These are phyloP conservation scores for Brassica juncea DNA, from an alignment of 345 rosid species.

Conservation along the genomic window DNA sequence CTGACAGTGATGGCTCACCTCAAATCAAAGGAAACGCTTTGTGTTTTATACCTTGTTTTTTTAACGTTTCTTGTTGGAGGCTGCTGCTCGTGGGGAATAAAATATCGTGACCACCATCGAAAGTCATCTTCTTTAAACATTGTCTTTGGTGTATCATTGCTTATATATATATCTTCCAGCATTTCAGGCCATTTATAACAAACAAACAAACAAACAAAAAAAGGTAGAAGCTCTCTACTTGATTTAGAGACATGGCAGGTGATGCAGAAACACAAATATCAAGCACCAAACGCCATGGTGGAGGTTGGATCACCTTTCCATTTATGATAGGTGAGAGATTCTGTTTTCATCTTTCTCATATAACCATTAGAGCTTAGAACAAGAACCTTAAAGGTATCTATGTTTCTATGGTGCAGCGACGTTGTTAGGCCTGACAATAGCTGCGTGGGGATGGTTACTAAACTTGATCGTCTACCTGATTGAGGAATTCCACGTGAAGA, in stretches of 20 bases:
- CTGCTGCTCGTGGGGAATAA: slow-evolving; percentile 32
- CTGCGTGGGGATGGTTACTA: slow-evolving; percentile 48
- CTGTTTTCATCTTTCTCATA: not conserved
- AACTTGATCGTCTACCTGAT: slow-evolving; percentile 48
- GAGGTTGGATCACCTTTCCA: slow-evolving; percentile 60
- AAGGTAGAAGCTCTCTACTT: not conserved
- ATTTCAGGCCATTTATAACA: slow-evolving; percentile 14
- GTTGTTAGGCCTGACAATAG: slow-evolving; percentile 44
- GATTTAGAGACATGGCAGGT: slow-evolving; percentile 22
- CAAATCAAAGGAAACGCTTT: not conserved
- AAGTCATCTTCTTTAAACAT: not conserved
- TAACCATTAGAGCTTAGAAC: not conserved
- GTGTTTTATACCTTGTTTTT: not conserved
- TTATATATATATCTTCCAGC: slow-evolving; percentile 6
- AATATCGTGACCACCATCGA: slow-evolving; percentile 13
- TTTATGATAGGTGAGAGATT: slow-evolving; percentile 51
- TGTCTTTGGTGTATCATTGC: slow-evolving; percentile 16
- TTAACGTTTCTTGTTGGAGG: slow-evolving; percentile 24
- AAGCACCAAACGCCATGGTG: slow-evolving; percentile 33
- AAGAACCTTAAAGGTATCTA: not conserved
- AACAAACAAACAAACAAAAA: not conserved
- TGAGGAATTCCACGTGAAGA: slow-evolving; percentile 45
- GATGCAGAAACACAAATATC: slow-evolving; percentile 23
- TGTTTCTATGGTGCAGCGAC: slow-evolving; percentile 42
- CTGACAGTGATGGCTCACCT: not conserved